These are phyloP conservation scores for Candida nemodendra DNA, from an alignment of 805 yeast genomes.

Conservation along the genomic window DNA sequence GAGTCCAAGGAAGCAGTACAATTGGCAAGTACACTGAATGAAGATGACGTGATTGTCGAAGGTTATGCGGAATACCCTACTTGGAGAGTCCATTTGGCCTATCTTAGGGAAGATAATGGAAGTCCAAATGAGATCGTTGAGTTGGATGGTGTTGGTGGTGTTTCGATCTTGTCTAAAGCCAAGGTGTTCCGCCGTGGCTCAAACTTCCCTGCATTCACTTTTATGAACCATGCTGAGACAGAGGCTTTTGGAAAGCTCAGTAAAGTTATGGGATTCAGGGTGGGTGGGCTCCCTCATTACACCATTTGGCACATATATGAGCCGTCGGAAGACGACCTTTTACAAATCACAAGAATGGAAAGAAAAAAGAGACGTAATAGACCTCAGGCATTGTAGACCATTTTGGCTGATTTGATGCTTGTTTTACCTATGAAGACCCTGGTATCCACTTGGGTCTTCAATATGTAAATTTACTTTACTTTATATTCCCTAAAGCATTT, in stretches of 20 bases:
- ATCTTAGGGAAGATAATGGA: conserved; percentile 61
- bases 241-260: conserved; percentile 87
- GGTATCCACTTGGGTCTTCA: no score
- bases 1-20: conserved; percentile 78
- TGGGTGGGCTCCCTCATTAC: conserved; percentile 88
- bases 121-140: conserved; percentile 62
- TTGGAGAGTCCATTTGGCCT: conserved; percentile 80
- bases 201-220: conserved; percentile 83
- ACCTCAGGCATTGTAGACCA: conserved; percentile 2
- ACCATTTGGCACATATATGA: conserved; percentile 90
- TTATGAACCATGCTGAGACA: conserved; percentile 83
- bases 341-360: conserved; percentile 66
- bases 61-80: conserved; percentile 88
- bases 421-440: no score
- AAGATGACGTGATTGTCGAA: conserved; percentile 85
- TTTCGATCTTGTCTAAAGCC: conserved; percentile 74
- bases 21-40: conserved; percentile 61
- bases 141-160: conserved; percentile 87
- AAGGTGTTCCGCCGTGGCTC: conserved; percentile 72
- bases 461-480: background rate
- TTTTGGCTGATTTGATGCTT: no score
- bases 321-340: conserved; percentile 81
- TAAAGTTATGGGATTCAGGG: conserved; percentile 71
- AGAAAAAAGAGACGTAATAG: conserved; percentile 51
- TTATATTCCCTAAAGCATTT: background rate